phyloP scores from a whole-genome alignment of 2,329 filamentous ascomycete genomes.

The Pseudogymnoascus sp. region DNA sequence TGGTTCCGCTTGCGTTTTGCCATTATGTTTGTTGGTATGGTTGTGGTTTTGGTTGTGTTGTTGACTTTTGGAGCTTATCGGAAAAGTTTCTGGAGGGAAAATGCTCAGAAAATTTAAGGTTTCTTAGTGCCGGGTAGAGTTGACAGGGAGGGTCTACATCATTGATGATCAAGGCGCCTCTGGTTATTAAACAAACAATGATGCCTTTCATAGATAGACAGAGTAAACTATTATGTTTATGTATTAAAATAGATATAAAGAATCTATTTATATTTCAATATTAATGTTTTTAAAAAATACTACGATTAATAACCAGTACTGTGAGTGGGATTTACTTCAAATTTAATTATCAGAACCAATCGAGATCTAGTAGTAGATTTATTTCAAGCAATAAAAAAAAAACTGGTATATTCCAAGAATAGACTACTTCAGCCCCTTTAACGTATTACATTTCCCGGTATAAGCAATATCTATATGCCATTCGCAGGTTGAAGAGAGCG shows the following conservation, averaged over 20 bases:
- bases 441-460: background rate
- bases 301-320: background rate
- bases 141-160: slow-evolving; percentile 1
- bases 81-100: slow-evolving; percentile 8
- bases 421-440: background rate
- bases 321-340: background rate
- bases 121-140: slow-evolving; percentile 7
- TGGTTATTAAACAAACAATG: background rate
- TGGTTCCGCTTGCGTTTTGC: slow-evolving; percentile 7
- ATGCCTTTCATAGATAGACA: background rate
- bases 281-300: background rate
- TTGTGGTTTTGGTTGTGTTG: slow-evolving; percentile 4
- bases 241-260: too few relatives aligned
- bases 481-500: background rate
- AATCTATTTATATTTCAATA: background rate
- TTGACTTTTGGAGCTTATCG: background rate
- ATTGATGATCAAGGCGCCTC: background rate
- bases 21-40: background rate
- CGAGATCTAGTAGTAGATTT: background rate
- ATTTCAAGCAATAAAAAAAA: background rate
- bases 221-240: background rate
- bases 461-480: background rate
- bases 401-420: background rate
- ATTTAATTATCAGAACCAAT: background rate
- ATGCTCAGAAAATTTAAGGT: slow-evolving; percentile 5